These are phyloP conservation scores for Luffa acutangula DNA, from an alignment of 306 rosid species.

Conservation along the genomic window DNA sequence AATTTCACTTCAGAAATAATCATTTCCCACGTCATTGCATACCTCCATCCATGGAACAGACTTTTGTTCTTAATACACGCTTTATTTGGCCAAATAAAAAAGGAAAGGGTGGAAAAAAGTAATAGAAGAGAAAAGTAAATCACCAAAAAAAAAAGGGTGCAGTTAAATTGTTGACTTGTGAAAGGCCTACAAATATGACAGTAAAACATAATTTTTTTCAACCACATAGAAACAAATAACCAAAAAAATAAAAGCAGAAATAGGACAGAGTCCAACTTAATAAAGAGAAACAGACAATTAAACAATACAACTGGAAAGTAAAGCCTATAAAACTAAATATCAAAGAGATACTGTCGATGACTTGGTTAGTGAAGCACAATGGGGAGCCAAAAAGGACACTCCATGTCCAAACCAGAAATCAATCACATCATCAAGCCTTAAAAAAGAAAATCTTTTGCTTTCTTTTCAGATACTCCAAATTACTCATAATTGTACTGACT, in stretches of 20 bases:
- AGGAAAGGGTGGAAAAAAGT: background rate
- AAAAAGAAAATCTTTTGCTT: background rate
- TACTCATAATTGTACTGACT: background rate
- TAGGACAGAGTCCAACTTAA: background rate
- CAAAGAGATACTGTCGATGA: background rate
- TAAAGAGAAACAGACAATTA: background rate
- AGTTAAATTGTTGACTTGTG: background rate
- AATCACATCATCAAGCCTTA: conserved; percentile 1
- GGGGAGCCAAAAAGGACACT: background rate
- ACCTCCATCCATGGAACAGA: background rate
- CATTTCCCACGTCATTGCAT: background rate
- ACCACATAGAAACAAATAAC: background rate
- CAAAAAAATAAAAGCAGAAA: background rate
- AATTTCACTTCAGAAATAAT: background rate
- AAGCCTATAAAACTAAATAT: background rate
- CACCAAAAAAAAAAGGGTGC: background rate
- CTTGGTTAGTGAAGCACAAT: conserved; percentile 1
- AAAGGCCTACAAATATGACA: background rate
- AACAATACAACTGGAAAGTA: background rate
- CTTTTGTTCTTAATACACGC: background rate
- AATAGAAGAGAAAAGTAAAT: background rate
- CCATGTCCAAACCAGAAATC: background rate
- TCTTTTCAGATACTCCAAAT: background rate
- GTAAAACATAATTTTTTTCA: background rate
- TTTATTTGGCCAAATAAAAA: background rate